Evolutionary conservation across 1,284 basidiomycete species (phyloP).

Genomic region (Xerocomus amazonicus): DNA sequence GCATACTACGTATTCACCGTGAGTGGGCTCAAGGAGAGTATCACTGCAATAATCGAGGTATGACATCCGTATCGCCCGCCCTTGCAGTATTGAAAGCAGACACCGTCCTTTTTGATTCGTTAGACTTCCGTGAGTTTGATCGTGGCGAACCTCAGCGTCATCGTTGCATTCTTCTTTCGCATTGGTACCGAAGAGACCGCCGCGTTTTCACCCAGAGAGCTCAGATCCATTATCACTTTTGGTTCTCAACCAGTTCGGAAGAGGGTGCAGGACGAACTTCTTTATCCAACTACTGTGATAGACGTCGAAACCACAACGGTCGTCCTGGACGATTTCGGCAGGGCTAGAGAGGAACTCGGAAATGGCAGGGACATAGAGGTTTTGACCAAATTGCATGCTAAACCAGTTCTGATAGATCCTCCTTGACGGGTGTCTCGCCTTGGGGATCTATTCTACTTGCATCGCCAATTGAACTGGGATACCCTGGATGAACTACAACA

Average conservation of each 20-base stretch:
- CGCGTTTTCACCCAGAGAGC: neutral
- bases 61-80: neutral
- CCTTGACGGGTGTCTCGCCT: neutral
- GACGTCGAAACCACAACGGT: slow-evolving; percentile 4
- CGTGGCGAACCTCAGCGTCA: slow-evolving; percentile 3
- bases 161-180: slow-evolving; percentile 6
- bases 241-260: slow-evolving; percentile 3
- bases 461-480: too few species aligned
- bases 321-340: neutral
- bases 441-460: too few species aligned
- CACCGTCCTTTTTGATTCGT: neutral
- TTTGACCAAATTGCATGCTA: neutral
- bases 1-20: slow-evolving; percentile 1
- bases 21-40: neutral
- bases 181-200: slow-evolving; percentile 3
- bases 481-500: too few species aligned
- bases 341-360: neutral
- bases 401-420: neutral
- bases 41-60: slow-evolving; percentile 3
- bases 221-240: slow-evolving; percentile 4
- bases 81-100: neutral
- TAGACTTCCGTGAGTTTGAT: slow-evolving; percentile 4
- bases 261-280: neutral
- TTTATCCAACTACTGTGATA: neutral
- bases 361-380: neutral